These are phyloP conservation scores for Sergeia podlipaevii DNA, from an alignment of 208 protist genomes.

Conservation along the genomic window DNA sequence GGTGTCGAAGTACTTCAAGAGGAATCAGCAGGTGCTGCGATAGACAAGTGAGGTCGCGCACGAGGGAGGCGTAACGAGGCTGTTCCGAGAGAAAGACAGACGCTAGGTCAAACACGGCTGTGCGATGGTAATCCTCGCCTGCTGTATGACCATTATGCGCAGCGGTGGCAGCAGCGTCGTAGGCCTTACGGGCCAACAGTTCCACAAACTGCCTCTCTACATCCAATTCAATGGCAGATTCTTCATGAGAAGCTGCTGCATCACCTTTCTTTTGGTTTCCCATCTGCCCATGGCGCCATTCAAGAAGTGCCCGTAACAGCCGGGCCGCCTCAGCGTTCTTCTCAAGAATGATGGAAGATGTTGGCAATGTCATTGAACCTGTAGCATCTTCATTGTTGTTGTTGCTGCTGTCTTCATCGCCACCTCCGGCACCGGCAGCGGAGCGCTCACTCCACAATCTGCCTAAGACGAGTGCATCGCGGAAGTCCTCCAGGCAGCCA, in stretches of 20 bases:
- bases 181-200: conserved; percentile 25
- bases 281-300: not conserved
- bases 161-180: no score
- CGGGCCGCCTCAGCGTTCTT: conserved; percentile 20
- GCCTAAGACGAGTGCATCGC: conserved; percentile 41
- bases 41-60: conserved; percentile 47
- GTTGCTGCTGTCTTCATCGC: not conserved
- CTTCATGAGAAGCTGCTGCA: not conserved
- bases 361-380: not conserved
- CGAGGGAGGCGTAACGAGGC: conserved; percentile 33
- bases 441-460: conserved; percentile 16
- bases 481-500: conserved; percentile 44
- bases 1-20: conserved; percentile 44
- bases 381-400: not conserved
- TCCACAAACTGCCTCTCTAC: conserved; percentile 34
- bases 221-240: no score
- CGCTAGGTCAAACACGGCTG: not conserved
- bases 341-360: not conserved
- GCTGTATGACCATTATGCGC: no score
- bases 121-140: not conserved
- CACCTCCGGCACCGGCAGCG: not conserved
- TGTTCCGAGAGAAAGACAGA: conserved; percentile 32
- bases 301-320: conserved; percentile 8
- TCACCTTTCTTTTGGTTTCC: not conserved
- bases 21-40: conserved; percentile 42